Percentiles rank a stretch among this genome's conserved stretches.
These are phyloP conservation scores for Elymus sibiricus DNA, from an alignment of 176 grass and related monocot genomes.

Conservation along the genomic window DNA sequence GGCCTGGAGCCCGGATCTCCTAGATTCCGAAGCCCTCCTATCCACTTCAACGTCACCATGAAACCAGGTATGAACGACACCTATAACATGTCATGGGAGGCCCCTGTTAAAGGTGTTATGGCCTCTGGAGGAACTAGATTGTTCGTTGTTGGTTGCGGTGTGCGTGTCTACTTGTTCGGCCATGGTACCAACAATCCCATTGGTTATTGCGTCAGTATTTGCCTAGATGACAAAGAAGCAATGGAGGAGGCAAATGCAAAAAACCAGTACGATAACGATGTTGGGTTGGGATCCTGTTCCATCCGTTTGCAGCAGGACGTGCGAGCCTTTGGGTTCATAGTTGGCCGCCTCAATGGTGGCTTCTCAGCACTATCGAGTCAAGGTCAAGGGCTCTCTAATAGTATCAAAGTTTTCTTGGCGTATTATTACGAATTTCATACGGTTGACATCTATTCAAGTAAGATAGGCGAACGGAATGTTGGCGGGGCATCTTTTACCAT, in stretches of 20 bases:
- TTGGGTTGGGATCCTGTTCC: not conserved
- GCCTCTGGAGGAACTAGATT: accelerated
- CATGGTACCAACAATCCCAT: not conserved
- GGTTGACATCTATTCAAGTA: not conserved
- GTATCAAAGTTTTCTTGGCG: not conserved
- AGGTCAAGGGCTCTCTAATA: not conserved
- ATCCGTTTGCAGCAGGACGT: not conserved
- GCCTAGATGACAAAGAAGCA: not conserved
- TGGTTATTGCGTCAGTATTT: not conserved
- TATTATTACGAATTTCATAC: accelerated
- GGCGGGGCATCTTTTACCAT: accelerated
- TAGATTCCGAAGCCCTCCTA: not conserved
- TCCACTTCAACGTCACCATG: not conserved
- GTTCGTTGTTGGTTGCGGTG: not conserved
- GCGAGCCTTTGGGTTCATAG: not conserved
- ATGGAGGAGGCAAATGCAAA: not conserved
- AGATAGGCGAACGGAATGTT: not conserved
- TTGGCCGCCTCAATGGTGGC: not conserved
- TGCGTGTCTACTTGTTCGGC: not conserved
- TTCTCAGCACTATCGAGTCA: not conserved
- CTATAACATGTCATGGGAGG: not conserved
- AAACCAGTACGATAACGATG: accelerated
- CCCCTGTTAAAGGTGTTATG: not conserved
- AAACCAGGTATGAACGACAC: not conserved
- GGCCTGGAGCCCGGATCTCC: accelerated